A percentile compares a stretch with the other conserved stretches of the same genome.
Evolutionary conservation across 176 grass and related monocot species (phyloP).

Genomic region (Oryza officinalis): DNA sequence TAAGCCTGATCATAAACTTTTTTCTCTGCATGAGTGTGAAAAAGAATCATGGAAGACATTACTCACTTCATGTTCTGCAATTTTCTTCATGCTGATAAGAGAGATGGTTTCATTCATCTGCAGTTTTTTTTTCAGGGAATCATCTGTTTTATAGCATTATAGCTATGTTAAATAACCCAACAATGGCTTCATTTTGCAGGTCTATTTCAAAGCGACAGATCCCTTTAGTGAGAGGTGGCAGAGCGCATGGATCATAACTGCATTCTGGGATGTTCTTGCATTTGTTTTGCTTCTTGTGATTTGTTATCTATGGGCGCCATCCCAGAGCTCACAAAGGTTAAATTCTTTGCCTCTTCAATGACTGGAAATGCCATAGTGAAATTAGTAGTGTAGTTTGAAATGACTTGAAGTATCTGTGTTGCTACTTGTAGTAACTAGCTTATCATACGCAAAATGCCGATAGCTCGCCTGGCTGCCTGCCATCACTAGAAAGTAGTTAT

Average conservation of each 20-base stretch:
- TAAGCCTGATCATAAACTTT: not conserved
- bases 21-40: not conserved
- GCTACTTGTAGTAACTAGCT: not conserved
- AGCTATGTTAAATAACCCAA: not conserved
- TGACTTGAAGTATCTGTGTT: not conserved
- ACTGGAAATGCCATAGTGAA: not conserved
- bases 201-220: constrained; percentile 98
- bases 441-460: not conserved
- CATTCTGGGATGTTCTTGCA: constrained; percentile 94
- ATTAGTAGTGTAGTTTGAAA: not conserved
- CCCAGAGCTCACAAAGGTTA: constrained; percentile 98
- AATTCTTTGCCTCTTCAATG: constrained; percentile 3
- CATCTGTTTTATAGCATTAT: not conserved
- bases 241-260: constrained; percentile 96
- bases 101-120: constrained; percentile 1
- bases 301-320: constrained; percentile 94
- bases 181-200: constrained; percentile 50
- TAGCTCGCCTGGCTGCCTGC: not conserved
- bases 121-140: not conserved
- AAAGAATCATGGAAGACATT: not conserved
- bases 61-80: not conserved
- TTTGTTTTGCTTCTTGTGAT: constrained; percentile 81
- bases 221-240: constrained; percentile 98
- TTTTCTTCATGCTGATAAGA: not conserved
- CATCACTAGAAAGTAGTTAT: not conserved